Percentiles rank a stretch among this genome's conserved stretches.
phyloP scores from a whole-genome alignment of 73 alveolate genomes.

The Breviolum minutum region DNA sequence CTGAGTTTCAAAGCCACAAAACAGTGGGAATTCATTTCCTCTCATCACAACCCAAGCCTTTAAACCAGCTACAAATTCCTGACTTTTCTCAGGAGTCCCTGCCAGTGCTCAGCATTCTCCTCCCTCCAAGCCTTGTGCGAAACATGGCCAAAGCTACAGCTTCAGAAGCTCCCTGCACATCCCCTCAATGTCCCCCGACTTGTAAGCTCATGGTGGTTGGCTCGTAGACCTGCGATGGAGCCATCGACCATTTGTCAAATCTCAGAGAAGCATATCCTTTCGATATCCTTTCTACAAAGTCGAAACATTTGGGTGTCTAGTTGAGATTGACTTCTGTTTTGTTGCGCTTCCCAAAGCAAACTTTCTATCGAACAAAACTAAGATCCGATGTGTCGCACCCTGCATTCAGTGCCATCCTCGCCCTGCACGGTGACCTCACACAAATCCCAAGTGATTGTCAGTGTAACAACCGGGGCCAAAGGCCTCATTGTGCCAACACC shows the following conservation, averaged over 20 bases:
- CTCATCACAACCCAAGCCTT: not conserved
- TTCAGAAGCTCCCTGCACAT: not conserved
- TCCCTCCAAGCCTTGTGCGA: slow-evolving; percentile 47
- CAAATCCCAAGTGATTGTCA: not conserved
- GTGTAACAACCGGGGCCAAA: not conserved
- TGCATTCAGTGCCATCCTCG: slow-evolving; percentile 40
- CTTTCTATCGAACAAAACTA: not conserved
- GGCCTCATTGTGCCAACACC: not conserved
- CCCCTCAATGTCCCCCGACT: not conserved
- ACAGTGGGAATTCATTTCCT: not conserved
- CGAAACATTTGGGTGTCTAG: no score
- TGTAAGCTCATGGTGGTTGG: slow-evolving; percentile 73
- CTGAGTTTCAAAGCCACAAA: not conserved
- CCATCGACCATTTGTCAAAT: not conserved
- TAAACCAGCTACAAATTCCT: not conserved
- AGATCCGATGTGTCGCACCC: slow-evolving; percentile 1
- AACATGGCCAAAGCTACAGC: not conserved
- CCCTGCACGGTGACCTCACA: slow-evolving; percentile 26
- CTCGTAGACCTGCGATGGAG: slow-evolving; percentile 52
- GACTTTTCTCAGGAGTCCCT: not conserved
- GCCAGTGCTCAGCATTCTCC: slow-evolving; percentile 44
- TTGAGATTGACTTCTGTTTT: no score
- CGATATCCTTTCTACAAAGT: no score
- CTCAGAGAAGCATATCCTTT: not conserved
- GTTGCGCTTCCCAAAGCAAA: not conserved